Base-by-base conservation (phyloP, 345 rosid genomes). In the Eucalyptus decipiens region DNA sequence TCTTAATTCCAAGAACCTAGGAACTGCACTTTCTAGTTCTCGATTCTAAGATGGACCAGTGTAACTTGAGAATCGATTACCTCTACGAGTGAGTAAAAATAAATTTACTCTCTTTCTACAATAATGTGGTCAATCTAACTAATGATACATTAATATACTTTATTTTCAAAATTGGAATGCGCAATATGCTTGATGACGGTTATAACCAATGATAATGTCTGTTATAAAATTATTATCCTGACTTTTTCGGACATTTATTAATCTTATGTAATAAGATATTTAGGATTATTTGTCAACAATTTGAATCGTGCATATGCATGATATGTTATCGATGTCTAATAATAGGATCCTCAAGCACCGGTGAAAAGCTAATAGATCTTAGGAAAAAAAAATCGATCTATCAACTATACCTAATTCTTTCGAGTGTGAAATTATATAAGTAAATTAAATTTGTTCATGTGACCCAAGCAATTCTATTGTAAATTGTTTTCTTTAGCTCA, bases 21-120 rank as follows among this genome's bases (percentile, higher is more conserved):
- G 6, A 16, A n/a, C 0, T 18, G 10, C 11, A 10, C 37, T 23
- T 67, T 67, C 19, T 0, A 4, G 0, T 32, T 67, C 37, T 9
- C 0, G 0, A n/a, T 67, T 67, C 2, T 16, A 1, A 18, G 3
- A 18, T 67, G 40, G 18, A 16, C 2, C 0, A 2, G 10, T 5
- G 10, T 16, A 32, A 16, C 23, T 16, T 32, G 23, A 8, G 19
- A 32, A 67, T 16, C 1, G 6, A 67, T 32, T 34, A 32, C 12
- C 80, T 17, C 12, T 8, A 0, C 1, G 4, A 10, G 62, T 0
- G 6, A 56, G 30, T 1, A 56, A 56, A 56, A 56, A 56, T 0
- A 56, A 56, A 24, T 24, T 24, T 65, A 65, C 10, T 2, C 6
- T 65, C 37, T 15, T 15, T 65, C 72, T 62, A 6, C 3, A 30